Evolutionary conservation across 2,329 filamentous ascomycete species (phyloP), one percentile per base, ranked within the genome.

Genomic region (Diplodia intermedia): DNA sequence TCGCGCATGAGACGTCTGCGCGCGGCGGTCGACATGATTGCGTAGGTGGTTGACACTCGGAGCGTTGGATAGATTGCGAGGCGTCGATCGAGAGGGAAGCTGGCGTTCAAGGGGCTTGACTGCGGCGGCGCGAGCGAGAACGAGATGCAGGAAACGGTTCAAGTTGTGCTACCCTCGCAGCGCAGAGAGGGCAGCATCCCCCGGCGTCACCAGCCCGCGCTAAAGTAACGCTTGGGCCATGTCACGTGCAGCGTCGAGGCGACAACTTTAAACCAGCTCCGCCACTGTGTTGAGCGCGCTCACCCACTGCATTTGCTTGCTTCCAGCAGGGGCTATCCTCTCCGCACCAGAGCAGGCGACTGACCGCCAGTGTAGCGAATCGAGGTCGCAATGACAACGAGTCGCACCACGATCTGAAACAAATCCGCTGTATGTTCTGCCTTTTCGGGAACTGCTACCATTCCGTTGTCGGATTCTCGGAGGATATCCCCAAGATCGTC

Each of bases 1-100:
- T 98, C 95, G 80, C 95, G 92, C 95, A 99, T 98, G 80, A 99
- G 86, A 79, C 95, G 93, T 79, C 95, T 92, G 79, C 95, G 91
- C 73, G 95, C 95, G 73, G 94, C 91, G 71, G 95, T 98, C 75
- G 94, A 98, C 94, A 92, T 93, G 73, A 72, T 82, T 77, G 62
- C 38, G 60, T 63, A 63, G 60, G 60, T 63, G 60, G 60, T 65
- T 65, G 49, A 23, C n/a, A 50, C 50, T 65, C 52, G 62, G 36
- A 65, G 62, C 62, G 60, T 63, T 63, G 60, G 47, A 38, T 52
- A 65, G 50, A 65, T 54, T 65, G 62, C 50, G 62, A 65, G 62
- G 62, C 62, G 62, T 65, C 62, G 62, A 55, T 65, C 50, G 62
- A 54, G 50, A 52, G 50, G 52, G 62, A 65, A 55, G 23, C 62